Percentiles rank a stretch among this genome's conserved stretches.
Evolutionary conservation across 306 rosid species (phyloP).

Genomic region (Cucurbita moschata): DNA sequence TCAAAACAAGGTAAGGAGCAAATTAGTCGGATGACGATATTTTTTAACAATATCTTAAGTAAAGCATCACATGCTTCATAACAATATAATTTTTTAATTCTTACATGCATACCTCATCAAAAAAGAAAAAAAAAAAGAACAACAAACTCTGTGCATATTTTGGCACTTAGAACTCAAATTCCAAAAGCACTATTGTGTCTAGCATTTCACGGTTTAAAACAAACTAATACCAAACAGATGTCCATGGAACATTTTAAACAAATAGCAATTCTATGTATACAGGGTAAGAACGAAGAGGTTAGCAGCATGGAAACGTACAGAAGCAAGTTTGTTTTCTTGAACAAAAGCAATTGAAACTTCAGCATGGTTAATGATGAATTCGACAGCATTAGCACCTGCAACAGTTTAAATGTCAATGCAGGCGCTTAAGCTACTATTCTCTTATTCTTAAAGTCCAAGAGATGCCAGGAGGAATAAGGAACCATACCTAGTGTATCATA

Average conservation of each 20-base stretch:
- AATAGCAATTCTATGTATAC: background rate
- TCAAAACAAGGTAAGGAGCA: background rate
- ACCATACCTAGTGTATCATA: slow-evolving; percentile 76
- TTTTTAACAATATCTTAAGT: too few relatives aligned
- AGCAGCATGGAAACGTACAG: slow-evolving; percentile 40
- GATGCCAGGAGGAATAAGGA: background rate
- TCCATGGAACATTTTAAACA: background rate
- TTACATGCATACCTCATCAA: background rate
- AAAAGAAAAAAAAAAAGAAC: background rate
- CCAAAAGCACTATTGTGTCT: background rate
- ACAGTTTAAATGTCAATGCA: slow-evolving; percentile 11
- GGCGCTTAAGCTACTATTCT: background rate
- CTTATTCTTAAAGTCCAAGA: background rate
- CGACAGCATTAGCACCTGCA: slow-evolving; percentile 88
- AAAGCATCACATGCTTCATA: background rate
- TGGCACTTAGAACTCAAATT: background rate
- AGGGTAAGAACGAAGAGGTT: background rate
- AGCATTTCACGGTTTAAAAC: background rate
- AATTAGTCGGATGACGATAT: background rate
- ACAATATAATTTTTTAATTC: background rate
- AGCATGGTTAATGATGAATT: slow-evolving; percentile 78
- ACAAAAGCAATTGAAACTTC: slow-evolving; percentile 85
- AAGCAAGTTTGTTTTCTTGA: slow-evolving; percentile 69
- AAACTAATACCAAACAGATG: background rate
- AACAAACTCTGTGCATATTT: background rate